Percentiles rank a stretch among this genome's conserved stretches.
These are phyloP conservation scores for Nemophila menziesii DNA, from an alignment of 257 asterid species.

Conservation along the genomic window DNA sequence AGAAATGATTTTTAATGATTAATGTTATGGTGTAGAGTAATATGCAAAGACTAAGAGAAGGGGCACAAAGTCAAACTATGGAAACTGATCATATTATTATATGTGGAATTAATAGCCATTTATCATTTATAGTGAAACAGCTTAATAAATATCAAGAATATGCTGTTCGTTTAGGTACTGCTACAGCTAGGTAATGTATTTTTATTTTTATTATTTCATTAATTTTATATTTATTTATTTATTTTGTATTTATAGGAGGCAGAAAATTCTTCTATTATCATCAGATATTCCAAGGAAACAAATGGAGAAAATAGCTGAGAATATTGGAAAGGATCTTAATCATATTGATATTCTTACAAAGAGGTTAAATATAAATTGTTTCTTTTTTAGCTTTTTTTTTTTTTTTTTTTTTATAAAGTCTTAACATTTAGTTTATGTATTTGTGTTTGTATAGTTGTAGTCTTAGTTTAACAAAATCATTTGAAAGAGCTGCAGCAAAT, in stretches of 20 bases:
- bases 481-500: slow-evolving; percentile 93
- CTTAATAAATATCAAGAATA: slow-evolving; percentile 84
- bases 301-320: slow-evolving; percentile 79
- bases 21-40: slow-evolving; percentile 43
- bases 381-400: too few relatives aligned
- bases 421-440: slow-evolving; percentile 16
- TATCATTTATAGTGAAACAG: slow-evolving; percentile 80
- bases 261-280: slow-evolving; percentile 79
- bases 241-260: slow-evolving; percentile 56
- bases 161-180: slow-evolving; percentile 88
- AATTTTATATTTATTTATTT: slow-evolving; percentile 10
- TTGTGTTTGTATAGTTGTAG: slow-evolving; percentile 65
- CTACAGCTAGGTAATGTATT: slow-evolving; percentile 63
- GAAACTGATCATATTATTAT: slow-evolving; percentile 85
- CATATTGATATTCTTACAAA: slow-evolving; percentile 81
- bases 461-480: slow-evolving; percentile 78
- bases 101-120: slow-evolving; percentile 81
- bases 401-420: background rate
- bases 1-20: slow-evolving; percentile 20
- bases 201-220: slow-evolving; percentile 14
- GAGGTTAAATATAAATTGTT: slow-evolving; percentile 35
- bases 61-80: slow-evolving; percentile 87
- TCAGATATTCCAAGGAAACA: slow-evolving; percentile 97
- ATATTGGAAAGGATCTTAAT: slow-evolving; percentile 70
- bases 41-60: slow-evolving; percentile 89